Percentiles rank a stretch among this genome's conserved stretches.
phyloP scores from a whole-genome alignment of 2,329 filamentous ascomycete genomes.

The Samsoniella hepiali region DNA sequence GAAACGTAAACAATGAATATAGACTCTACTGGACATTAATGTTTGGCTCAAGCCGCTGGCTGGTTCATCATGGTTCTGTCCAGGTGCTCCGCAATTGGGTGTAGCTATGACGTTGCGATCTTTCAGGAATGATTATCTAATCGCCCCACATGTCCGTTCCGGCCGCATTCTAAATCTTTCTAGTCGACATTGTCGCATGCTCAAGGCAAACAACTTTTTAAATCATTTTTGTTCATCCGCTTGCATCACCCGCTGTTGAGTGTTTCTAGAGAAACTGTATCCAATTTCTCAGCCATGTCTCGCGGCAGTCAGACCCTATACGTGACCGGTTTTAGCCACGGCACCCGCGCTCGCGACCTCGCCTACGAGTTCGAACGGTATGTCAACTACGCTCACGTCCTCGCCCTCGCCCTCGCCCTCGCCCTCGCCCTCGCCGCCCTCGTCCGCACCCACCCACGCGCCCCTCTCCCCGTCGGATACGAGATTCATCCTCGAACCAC shows the following conservation, averaged over 20 bases:
- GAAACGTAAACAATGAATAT: neutral
- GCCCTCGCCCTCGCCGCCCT: conserved; percentile 41
- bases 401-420: conserved; percentile 39
- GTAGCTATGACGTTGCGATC: conserved; percentile 15
- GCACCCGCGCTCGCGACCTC: conserved; percentile 96
- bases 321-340: conserved; percentile 98
- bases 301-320: conserved; percentile 92
- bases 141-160: conserved; percentile 4
- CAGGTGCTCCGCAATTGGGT: neutral
- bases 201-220: conserved; percentile 14
- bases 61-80: neutral
- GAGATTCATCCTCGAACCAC: conserved; percentile 27
- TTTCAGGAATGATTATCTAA: conserved; percentile 8
- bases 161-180: conserved; percentile 12
- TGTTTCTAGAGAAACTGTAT: conserved; percentile 10
- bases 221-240: conserved; percentile 2
- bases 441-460: conserved; percentile 39
- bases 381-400: conserved; percentile 58
- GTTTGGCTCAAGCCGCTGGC: neutral
- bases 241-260: conserved; percentile 11
- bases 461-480: conserved; percentile 26
- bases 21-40: conserved; percentile 11
- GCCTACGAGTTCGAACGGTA: conserved; percentile 99
- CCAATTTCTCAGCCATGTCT: conserved; percentile 66
- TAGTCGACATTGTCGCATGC: conserved; percentile 11